These are phyloP conservation scores for Meredithiella fracta DNA, from an alignment of 2,329 filamentous ascomycete genomes.

Conservation along the genomic window DNA sequence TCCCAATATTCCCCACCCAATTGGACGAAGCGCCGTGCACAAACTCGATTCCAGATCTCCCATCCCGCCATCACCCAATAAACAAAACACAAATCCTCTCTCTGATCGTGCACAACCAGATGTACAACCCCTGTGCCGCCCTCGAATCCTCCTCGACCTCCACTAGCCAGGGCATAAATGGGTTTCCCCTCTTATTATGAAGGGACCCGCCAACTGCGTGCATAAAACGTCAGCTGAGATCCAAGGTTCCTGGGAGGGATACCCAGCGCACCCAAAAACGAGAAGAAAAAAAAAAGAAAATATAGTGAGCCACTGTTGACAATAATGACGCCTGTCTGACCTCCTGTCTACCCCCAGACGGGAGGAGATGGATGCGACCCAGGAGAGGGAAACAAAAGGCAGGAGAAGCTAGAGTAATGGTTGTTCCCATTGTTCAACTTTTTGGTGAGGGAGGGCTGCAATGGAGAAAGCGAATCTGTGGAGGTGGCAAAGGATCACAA, in stretches of 20 bases:
- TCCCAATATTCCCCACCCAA: background rate
- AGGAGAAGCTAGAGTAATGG: background rate
- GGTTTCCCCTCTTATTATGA: background rate
- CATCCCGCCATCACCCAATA: background rate
- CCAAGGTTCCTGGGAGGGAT: background rate
- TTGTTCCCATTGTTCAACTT: no score
- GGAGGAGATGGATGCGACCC: background rate
- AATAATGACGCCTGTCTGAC: no score
- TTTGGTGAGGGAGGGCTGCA: background rate
- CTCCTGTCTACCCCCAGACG: background rate
- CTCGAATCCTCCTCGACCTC: background rate
- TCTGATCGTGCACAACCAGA: background rate
- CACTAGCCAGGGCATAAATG: conserved; percentile 3
- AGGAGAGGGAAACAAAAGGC: background rate
- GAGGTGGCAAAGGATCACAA: background rate
- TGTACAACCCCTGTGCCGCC: background rate
- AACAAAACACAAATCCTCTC: background rate
- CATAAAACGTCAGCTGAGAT: background rate
- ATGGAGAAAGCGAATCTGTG: background rate
- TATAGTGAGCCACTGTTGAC: no score
- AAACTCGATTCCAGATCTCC: background rate
- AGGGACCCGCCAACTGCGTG: background rate
- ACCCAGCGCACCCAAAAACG: no score
- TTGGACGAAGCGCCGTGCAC: background rate
- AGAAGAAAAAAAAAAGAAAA: background rate